Conservation (phyloP, 73 alveolate species). For the Durusdinium trenchii region DNA sequence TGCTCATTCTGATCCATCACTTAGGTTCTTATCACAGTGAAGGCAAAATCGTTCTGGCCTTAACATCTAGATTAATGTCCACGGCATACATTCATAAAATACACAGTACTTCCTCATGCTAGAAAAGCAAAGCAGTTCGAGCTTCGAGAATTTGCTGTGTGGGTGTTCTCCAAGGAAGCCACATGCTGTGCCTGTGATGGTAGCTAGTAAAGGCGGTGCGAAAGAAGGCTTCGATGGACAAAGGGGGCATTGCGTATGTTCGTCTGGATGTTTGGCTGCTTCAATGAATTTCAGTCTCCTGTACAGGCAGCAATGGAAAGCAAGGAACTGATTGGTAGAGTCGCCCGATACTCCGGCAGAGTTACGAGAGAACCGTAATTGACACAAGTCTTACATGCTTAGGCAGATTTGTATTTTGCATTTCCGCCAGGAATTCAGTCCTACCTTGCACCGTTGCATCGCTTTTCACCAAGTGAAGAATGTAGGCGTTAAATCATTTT, state of each 20-base stretch:
- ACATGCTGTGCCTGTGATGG: constrained; percentile 70
- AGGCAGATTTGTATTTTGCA: not conserved
- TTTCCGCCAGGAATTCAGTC: not conserved
- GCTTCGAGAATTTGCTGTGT: not conserved
- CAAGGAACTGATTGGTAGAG: constrained; percentile 55
- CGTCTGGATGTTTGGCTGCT: no score
- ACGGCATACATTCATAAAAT: not conserved
- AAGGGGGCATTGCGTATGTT: not conserved
- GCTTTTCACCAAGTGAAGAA: constrained; percentile 53
- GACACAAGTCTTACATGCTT: no score
- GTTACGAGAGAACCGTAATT: no score
- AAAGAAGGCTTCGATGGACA: not conserved
- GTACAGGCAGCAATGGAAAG: constrained; percentile 44
- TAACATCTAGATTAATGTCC: not conserved
- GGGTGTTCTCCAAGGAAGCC: constrained; percentile 40
- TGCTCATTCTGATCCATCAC: not conserved
- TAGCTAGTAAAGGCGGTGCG: constrained; percentile 28
- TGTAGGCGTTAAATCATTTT: not conserved
- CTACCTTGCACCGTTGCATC: not conserved
- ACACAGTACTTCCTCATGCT: no score
- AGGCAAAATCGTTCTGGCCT: constrained; percentile 34
- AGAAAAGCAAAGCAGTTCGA: no score
- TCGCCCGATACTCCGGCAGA: not conserved
- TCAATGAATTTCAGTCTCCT: not conserved
- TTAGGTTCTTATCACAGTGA: constrained; percentile 49